Percentiles rank a stretch among this genome's conserved stretches.
Conservation (phyloP, 1,284 basidiomycete genomes). For the Volvariella surrecta region DNA sequence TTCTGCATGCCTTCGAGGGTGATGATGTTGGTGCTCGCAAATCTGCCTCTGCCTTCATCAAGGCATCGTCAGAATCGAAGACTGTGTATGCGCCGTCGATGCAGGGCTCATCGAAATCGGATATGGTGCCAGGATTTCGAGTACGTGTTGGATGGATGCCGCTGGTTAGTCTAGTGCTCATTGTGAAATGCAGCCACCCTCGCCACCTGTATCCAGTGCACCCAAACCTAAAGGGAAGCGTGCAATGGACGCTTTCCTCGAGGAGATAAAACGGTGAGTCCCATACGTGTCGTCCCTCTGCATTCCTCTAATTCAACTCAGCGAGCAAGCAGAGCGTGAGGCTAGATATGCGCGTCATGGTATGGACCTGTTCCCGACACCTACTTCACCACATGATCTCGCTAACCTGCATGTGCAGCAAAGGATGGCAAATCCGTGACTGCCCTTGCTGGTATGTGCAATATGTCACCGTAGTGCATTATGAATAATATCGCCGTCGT, state of each 20-base stretch:
- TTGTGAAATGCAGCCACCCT: slow-evolving; percentile 27
- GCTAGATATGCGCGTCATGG: slow-evolving; percentile 69
- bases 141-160: not conserved
- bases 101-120: not conserved
- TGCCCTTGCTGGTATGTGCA: slow-evolving; percentile 67
- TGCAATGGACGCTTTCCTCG: slow-evolving; percentile 88
- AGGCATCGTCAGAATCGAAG: slow-evolving; percentile 50
- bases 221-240: slow-evolving; percentile 81
- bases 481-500: slow-evolving; percentile 3
- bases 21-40: slow-evolving; percentile 48
- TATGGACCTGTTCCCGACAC: slow-evolving; percentile 23
- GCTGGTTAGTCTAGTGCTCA: slow-evolving; percentile 17
- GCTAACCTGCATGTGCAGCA: slow-evolving; percentile 19
- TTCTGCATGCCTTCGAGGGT: slow-evolving; percentile 79
- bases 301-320: slow-evolving; percentile 20
- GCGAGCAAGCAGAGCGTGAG: slow-evolving; percentile 88
- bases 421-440: slow-evolving; percentile 66
- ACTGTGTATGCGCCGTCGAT: slow-evolving; percentile 35
- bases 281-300: too few relatives aligned
- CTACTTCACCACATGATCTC: not conserved
- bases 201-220: slow-evolving; percentile 33
- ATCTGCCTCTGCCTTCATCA: slow-evolving; percentile 64
- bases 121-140: slow-evolving; percentile 10
- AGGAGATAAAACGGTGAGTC: slow-evolving; percentile 83
- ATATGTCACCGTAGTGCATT: not conserved